These are phyloP conservation scores for Colletotrichum neosansevieriae DNA, from an alignment of 2,329 filamentous ascomycete genomes.

Conservation along the genomic window DNA sequence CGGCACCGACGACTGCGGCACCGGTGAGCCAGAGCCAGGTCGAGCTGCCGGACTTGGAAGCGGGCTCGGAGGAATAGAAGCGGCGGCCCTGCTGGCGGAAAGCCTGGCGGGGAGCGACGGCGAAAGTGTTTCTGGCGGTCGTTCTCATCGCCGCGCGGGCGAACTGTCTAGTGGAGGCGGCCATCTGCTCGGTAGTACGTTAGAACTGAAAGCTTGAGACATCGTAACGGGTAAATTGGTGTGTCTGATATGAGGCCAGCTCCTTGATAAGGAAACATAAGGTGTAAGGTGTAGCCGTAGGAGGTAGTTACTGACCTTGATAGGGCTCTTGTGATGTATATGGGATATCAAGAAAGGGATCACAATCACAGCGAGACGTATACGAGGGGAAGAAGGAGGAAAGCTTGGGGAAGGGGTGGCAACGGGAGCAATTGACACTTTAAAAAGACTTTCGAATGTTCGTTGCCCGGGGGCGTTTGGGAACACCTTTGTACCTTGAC, in stretches of 20 bases:
- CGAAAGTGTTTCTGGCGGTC: slow-evolving; percentile 69
- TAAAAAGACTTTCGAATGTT: slow-evolving; percentile 29
- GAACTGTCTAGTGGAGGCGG: slow-evolving; percentile 55
- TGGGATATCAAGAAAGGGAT: slow-evolving; percentile 12
- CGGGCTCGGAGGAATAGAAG: slow-evolving; percentile 80
- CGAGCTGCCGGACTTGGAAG: slow-evolving; percentile 62
- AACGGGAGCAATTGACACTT: slow-evolving; percentile 14
- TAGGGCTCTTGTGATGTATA: slow-evolving; percentile 17
- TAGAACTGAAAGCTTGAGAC: not conserved
- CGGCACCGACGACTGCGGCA: slow-evolving; percentile 69
- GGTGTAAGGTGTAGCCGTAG: slow-evolving; percentile 5
- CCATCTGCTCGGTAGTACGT: slow-evolving; percentile 25
- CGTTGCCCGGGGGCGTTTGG: slow-evolving; percentile 38
- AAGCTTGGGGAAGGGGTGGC: not conserved
- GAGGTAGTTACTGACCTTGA: slow-evolving; percentile 23
- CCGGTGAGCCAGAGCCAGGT: slow-evolving; percentile 69
- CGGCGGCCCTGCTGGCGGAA: slow-evolving; percentile 82
- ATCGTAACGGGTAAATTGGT: not conserved
- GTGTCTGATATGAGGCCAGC: slow-evolving; percentile 15
- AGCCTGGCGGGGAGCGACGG: slow-evolving; percentile 71
- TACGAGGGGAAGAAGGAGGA: not conserved
- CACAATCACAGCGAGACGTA: slow-evolving; percentile 17
- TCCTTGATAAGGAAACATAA: slow-evolving; percentile 24
- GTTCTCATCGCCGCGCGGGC: slow-evolving; percentile 71
- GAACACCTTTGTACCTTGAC: slow-evolving; percentile 26